Evolutionary conservation across 139 green algal species (phyloP), one percentile per base, ranked within the genome.

Genomic region (Volvox africanus): DNA sequence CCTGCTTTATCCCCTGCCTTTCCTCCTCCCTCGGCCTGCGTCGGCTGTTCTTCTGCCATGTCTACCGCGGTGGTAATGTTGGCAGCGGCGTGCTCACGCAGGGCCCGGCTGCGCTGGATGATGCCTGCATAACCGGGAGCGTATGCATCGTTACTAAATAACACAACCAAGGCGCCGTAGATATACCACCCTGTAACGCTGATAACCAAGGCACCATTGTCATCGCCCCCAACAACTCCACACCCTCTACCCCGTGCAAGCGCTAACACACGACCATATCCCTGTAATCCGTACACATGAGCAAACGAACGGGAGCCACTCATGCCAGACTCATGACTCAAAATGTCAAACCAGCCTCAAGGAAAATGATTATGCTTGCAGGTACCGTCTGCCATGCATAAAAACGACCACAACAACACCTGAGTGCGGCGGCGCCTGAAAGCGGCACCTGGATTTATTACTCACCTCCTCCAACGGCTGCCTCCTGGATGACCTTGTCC

Each of bases 11-110:
- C 67, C 67, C 36, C 50, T 35, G 22, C 68, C 68, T 44, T 67
- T 0, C 21, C 71, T 0, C 75, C 61, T 44, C n/a, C 61, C 61
- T 55, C 69, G 13, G 5, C 9, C 3, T 24, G 33, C 33, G 32
- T 44, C 61, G 21, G 44, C 24, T 14, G 80, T 2, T 65, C 44
- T 9, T 88, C 82, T 35, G 22, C 37, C 18, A 87, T 35, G 61
- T 92, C 89, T 28, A 93, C 90, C 1, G 88, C 85, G 30, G 84
- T 82, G 73, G 86, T 77, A 73, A 96, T 91, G 55, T 93, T 91
- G 16, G 88, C 83, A 19, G 93, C 94, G 37, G 93, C 94, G 44
- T 95, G 90, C 71, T 96, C 94, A 13, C 85, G 86, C 26, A 94
- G 90, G 26, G 92, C 93, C 37, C 87, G 82, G 65, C 80, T 82